A percentile compares a stretch with the other conserved stretches of the same genome.
phyloP scores from a whole-genome alignment of 257 asterid genomes.

The Eucommia ulmoides region DNA sequence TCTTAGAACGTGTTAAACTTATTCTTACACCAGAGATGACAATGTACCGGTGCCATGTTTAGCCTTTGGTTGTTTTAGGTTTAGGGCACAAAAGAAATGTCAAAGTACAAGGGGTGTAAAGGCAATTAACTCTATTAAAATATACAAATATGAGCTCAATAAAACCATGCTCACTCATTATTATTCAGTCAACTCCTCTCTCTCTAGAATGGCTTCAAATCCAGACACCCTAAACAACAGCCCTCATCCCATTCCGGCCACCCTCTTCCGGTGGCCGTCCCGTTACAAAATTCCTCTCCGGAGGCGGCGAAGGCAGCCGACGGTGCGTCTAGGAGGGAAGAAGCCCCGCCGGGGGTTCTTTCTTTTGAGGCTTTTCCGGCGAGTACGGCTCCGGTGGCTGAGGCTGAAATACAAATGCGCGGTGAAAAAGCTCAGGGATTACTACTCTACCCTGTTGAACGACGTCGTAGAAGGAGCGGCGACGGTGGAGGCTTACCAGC shows the following conservation, averaged over 20 bases:
- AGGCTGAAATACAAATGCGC: slow-evolving; percentile 24
- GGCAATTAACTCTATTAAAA: no score
- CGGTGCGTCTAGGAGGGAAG: slow-evolving; percentile 47
- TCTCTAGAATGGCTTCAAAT: slow-evolving; percentile 27
- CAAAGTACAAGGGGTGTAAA: no score
- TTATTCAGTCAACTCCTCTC: slow-evolving; percentile 9
- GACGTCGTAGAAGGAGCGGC: slow-evolving; percentile 37
- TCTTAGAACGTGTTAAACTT: no score
- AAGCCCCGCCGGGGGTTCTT: slow-evolving; percentile 34
- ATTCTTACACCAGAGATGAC: no score
- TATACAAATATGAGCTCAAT: no score
- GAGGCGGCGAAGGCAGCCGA: slow-evolving; percentile 33
- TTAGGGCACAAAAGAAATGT: no score
- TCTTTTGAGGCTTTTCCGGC: slow-evolving; percentile 30
- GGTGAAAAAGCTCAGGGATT: slow-evolving; percentile 37
- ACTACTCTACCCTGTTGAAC: slow-evolving; percentile 20
- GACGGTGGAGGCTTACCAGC: slow-evolving; percentile 40
- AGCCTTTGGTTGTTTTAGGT: no score
- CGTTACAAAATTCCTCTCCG: slow-evolving; percentile 27
- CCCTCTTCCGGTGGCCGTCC: slow-evolving; percentile 25
- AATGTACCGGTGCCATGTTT: no score
- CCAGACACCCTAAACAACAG: slow-evolving; percentile 6
- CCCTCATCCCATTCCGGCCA: slow-evolving; percentile 8
- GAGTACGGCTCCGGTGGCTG: slow-evolving; percentile 32
- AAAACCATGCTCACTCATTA: no score